Evolutionary conservation across 75 land plant genomes (phyloP).

Genomic region (Pinus albicaulis): DNA sequence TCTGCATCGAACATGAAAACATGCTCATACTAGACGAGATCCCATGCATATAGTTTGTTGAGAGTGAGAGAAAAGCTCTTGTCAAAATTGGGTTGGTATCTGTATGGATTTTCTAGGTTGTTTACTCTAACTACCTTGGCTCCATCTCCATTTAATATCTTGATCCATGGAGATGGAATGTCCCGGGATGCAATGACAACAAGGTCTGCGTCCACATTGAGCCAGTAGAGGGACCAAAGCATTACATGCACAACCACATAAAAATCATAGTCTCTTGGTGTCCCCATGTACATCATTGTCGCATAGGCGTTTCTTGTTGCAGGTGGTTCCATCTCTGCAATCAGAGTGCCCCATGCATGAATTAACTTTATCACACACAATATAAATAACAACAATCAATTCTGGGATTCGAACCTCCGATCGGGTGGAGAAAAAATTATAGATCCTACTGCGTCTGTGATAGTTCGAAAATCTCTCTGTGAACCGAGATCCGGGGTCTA

Average conservation of each 20-base stretch:
- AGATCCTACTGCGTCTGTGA: no score
- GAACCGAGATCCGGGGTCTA: no score
- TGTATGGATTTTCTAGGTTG: constrained; percentile 40
- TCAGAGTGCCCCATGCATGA: no score
- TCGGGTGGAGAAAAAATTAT: no score
- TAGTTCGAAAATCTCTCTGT: no score
- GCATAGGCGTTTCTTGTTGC: constrained; percentile 60
- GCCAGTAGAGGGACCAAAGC: constrained; percentile 58
- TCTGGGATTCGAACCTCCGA: no score
- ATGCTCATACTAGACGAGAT: no score
- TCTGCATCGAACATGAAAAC: no score
- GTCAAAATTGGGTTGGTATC: constrained; percentile 11
- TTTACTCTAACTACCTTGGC: constrained; percentile 23
- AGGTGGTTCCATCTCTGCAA: no score
- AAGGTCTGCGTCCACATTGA: constrained; percentile 69
- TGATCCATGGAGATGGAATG: no score
- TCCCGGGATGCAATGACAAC: constrained; percentile 60
- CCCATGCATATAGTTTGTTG: constrained; percentile 40
- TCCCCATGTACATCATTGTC: constrained; percentile 96
- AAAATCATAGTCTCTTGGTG: constrained; percentile 95
- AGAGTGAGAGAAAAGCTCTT: constrained; percentile 31
- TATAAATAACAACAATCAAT: no score
- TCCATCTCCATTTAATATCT: constrained; percentile 12
- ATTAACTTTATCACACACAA: no score
- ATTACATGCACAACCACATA: constrained; percentile 75